phyloP scores from a whole-genome alignment of 768 basidiomycete genomes.

The Kwoniella sp. region DNA sequence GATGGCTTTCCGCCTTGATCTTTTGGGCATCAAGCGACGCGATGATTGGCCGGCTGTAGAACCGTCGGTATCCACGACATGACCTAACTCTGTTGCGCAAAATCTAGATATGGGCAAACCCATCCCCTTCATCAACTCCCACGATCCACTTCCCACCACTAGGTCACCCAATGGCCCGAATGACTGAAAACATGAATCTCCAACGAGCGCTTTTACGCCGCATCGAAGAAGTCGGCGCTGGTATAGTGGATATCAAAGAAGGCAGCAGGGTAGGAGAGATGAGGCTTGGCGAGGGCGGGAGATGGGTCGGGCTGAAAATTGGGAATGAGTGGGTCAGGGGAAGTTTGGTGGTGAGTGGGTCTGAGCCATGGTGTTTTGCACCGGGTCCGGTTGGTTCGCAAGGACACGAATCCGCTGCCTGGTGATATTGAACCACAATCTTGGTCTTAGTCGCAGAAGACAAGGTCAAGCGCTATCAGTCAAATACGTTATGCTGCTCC shows the following conservation, averaged over 20 bases:
- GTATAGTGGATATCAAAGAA: constrained; percentile 68
- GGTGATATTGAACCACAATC: too few relatives aligned
- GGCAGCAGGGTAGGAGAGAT: constrained; percentile 75
- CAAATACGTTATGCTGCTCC: too few relatives aligned
- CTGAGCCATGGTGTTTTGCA: not conserved
- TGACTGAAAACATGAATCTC: constrained; percentile 91
- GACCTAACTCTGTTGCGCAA: too few relatives aligned
- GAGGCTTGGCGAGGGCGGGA: constrained; percentile 61
- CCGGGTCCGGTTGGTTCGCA: too few relatives aligned
- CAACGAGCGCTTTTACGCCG: constrained; percentile 78
- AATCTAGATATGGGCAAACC: constrained; percentile 72
- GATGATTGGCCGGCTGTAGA: too few relatives aligned
- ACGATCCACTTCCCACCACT: constrained; percentile 51
- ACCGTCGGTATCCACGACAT: too few relatives aligned
- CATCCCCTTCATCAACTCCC: constrained; percentile 48
- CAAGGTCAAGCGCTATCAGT: too few relatives aligned
- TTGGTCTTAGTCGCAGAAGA: too few relatives aligned
- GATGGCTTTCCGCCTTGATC: too few relatives aligned
- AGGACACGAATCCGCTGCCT: too few relatives aligned
- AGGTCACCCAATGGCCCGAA: constrained; percentile 67
- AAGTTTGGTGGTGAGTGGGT: constrained; percentile 68
- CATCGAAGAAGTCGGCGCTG: constrained; percentile 59
- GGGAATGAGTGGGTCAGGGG: constrained; percentile 68
- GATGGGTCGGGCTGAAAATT: constrained; percentile 79
- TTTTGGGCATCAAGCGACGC: too few relatives aligned